Percentiles rank a stretch among this genome's conserved stretches.
These are phyloP conservation scores for Magnolia sinica DNA, from an alignment of 164 flowering plant species.

Conservation along the genomic window DNA sequence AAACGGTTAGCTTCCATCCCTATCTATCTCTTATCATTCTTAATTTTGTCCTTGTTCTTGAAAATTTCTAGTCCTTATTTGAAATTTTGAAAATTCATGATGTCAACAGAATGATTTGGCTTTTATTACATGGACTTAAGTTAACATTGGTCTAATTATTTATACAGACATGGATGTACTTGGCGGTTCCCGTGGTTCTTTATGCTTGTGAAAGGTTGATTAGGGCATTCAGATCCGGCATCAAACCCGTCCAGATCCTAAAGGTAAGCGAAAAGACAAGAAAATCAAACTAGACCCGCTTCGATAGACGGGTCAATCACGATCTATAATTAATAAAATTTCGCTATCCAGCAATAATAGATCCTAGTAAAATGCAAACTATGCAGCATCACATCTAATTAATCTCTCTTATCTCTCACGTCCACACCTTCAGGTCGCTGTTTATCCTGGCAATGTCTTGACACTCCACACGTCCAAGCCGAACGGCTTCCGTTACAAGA, in stretches of 20 bases:
- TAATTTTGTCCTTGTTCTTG: neutral
- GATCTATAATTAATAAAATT: no score
- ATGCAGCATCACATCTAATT: neutral
- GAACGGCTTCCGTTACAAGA: conserved; percentile 46
- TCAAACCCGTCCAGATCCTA: conserved; percentile 40
- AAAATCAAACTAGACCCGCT: neutral
- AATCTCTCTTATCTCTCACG: neutral
- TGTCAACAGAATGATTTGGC: no score
- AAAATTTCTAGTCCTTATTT: neutral
- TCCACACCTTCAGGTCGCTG: conserved; percentile 36
- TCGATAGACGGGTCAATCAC: no score
- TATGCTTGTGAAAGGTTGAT: conserved; percentile 43
- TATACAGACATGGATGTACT: conserved; percentile 54
- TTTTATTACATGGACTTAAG: no score
- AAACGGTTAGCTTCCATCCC: conserved; percentile 29
- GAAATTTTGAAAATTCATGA: no score
- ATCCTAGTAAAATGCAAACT: neutral
- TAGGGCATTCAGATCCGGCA: conserved; percentile 44
- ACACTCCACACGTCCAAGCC: conserved; percentile 51
- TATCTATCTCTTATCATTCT: no score
- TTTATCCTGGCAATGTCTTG: conserved; percentile 47
- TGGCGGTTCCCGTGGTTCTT: conserved; percentile 35
- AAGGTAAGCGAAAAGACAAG: conserved; percentile 25
- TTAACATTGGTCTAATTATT: neutral
- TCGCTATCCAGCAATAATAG: neutral